Evolutionary conservation across 1,284 basidiomycete species (phyloP), one percentile per base, ranked within the genome.

Genomic region (Trichosporon sp.): DNA sequence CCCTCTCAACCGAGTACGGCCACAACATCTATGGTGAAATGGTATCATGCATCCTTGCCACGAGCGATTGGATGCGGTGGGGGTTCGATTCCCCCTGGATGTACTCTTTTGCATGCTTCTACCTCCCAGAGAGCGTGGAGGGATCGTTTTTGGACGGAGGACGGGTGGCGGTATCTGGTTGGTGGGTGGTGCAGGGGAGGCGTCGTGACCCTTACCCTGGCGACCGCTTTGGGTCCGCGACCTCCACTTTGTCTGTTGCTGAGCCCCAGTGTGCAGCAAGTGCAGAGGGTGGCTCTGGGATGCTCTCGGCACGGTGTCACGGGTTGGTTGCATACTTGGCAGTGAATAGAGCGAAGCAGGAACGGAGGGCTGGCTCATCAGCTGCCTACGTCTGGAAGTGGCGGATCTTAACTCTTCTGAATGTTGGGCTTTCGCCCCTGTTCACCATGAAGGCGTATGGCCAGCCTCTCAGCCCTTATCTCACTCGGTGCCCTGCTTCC

Each of bases 71-170:
- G 56, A 61, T 35, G 56, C 56, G 56, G 56, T 61, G 56, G 56
- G 56, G 56, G 56, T 61, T 61, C 56, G 56, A 61, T 61, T 61
- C 56, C 56, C 56, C 56, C 56, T 61, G 56, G 56, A 61, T 61
- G 56, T 61, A 61, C 56, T 61, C 56, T 61, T 61, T 61, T 61
- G 56, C 31, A 16, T 61, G 26, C 56, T 35, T 31, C 56, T 31
- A 54, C n/a, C 48, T 4, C 8, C 4, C 6, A 19, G 19, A 21
- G 8, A 19, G 48, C n/a, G 6, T 51, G 48, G 48, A 51, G 4
- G 40, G 48, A 19, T 54, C 10, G 51, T 19, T 26, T 54, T 54
- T 54, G 19, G 11, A 7, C 19, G 21, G 19, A 7, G 51, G 51
- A 26, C 7, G 19, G 10, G 4, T 16, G 19, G 19, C 7, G 19